Base-by-base conservation (phyloP, 768 basidiomycete species). In the Lentinula aciculospora region DNA sequence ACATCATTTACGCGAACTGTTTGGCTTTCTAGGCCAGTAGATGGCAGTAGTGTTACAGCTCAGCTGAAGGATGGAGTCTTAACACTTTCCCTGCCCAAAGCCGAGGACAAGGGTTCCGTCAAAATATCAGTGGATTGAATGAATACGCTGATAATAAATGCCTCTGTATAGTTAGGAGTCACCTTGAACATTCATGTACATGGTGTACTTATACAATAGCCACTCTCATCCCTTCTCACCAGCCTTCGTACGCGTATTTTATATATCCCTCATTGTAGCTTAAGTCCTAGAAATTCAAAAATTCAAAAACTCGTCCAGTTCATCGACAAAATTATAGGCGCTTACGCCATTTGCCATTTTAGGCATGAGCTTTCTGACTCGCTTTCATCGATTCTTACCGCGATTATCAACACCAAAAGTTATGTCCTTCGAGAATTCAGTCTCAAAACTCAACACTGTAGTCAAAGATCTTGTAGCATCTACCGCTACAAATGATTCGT, bases 51-150 rank as follows among this genome's bases (percentile, higher is more conserved):
- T 56, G 82, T 90, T 25, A 70, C 74, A 1, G 89, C 88, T 15
- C 86, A 82, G 63, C 70, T 92, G 61, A 70, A 76, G 27, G 82
- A 91, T 58, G 90, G 89, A 5, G 77, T 92, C 25, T 78, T 92
- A 50, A 86, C 79, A 3, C 63, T 92, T 42, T 80, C 72, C 5
- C 72, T 85, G 13, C 77, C 81, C 13, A 89, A 85, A 67, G 75
- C 77, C 17, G 79, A 83, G 60, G 86, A 89, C 60, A 75, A 78
- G 58, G 81, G 71, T 4, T 47, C 45, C n/a, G 56, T 57, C 17
- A 48, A 27, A 31, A 29, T 57, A 10, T 34, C 56, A n/a, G 56
- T 57, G 15, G 45, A 57, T 28, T 57, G 25, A 57, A 23, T n/a
- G 23, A 32, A n/a, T 34, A 34, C 3, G 32, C 32, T 7, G 32